Conservation (phyloP, 345 rosid species). For the Syzygium grande region DNA sequence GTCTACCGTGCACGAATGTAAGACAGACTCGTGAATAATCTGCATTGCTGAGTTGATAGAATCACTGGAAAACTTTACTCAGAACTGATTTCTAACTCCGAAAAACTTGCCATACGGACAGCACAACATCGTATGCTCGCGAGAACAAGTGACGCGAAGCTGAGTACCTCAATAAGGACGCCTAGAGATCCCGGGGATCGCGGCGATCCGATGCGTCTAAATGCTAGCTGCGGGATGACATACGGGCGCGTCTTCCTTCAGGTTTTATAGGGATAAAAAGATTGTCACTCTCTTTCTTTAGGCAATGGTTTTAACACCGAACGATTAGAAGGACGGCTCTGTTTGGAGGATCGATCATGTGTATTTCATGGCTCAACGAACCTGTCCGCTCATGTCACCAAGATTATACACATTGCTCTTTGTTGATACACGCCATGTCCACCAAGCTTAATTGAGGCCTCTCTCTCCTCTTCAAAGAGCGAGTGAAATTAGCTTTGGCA, state of each 20-base stretch:
- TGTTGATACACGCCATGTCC: background rate
- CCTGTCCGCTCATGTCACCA: constrained; percentile 3
- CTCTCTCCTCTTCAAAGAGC: background rate
- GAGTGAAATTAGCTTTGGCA: background rate
- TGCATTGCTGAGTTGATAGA: background rate
- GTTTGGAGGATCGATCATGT: constrained; percentile 36
- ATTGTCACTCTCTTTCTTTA: background rate
- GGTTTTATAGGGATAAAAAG: background rate
- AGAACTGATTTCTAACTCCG: background rate
- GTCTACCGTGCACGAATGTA: background rate
- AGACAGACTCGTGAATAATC: background rate
- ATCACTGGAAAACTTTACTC: background rate
- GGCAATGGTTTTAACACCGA: background rate
- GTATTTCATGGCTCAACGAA: constrained; percentile 35
- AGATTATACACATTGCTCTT: background rate
- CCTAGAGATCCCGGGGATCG: background rate
- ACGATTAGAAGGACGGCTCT: background rate
- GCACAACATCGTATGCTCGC: background rate
- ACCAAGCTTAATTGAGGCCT: background rate
- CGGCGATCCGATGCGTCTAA: background rate
- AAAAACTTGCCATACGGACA: background rate
- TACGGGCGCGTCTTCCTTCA: background rate
- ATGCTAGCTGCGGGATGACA: background rate
- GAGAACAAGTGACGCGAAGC: background rate
- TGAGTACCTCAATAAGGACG: background rate